Evolutionary conservation across 2,329 filamentous ascomycete species (phyloP).

Genomic region (Colletotrichum spinosum): DNA sequence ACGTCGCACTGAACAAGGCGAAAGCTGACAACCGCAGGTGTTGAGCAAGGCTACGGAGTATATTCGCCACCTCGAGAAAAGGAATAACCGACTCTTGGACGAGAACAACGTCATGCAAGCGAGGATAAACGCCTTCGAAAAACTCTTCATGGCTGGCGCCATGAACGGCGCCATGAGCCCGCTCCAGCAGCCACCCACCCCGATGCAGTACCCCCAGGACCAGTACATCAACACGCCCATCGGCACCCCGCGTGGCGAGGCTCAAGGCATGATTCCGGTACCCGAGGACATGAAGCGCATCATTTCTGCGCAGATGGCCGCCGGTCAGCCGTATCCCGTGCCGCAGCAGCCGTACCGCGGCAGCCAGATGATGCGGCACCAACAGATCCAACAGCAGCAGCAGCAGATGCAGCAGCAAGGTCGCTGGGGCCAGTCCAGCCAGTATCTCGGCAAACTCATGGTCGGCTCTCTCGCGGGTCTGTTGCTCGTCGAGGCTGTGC

Average conservation of each 20-base stretch:
- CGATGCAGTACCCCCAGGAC: conserved; percentile 63
- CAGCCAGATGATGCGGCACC: conserved; percentile 63
- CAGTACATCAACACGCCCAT: conserved; percentile 60
- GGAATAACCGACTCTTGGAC: conserved; percentile 83
- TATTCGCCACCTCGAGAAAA: conserved; percentile 91
- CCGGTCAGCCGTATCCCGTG: conserved; percentile 65
- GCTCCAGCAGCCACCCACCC: conserved; percentile 65
- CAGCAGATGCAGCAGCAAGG: conserved; percentile 61
- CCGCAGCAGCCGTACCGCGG: conserved; percentile 60
- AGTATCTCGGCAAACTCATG: conserved; percentile 83
- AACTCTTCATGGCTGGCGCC: conserved; percentile 82
- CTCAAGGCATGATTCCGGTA: conserved; percentile 73
- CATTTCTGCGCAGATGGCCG: conserved; percentile 66
- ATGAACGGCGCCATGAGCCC: conserved; percentile 71
- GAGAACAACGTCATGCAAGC: conserved; percentile 85
- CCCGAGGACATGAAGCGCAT: conserved; percentile 75
- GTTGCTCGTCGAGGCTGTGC: conserved; percentile 89
- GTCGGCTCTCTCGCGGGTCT: conserved; percentile 90
- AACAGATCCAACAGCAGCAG: conserved; percentile 66
- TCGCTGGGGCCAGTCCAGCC: conserved; percentile 65
- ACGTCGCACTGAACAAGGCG: accelerated
- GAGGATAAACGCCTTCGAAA: conserved; percentile 79
- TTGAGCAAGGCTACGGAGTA: conserved; percentile 97
- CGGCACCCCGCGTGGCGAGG: conserved; percentile 51
- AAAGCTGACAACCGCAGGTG: conserved; percentile 60